Percentiles rank a stretch among this genome's conserved stretches.
Conservation (phyloP, 108 stramenopile species). For the Nannochloropsis oceanica region DNA sequence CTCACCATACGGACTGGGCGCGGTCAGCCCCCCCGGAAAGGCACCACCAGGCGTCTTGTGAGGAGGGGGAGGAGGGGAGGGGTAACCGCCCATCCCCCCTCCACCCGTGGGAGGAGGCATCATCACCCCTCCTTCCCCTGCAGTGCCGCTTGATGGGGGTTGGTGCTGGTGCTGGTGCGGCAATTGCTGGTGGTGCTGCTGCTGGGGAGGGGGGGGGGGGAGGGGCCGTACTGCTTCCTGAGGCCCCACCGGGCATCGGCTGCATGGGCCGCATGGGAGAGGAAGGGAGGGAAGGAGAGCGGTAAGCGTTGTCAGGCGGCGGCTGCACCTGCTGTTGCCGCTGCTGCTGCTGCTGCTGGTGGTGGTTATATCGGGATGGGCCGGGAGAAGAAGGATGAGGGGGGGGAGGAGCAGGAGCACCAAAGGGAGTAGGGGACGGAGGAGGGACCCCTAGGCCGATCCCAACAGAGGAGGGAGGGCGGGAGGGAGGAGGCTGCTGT, state of each 20-base stretch:
- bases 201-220: too few relatives aligned
- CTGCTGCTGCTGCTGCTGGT: slow-evolving; percentile 37
- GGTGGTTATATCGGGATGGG: slow-evolving; percentile 62
- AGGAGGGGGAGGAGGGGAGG: too few relatives aligned
- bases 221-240: slow-evolving; percentile 83
- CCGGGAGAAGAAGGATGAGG: slow-evolving; percentile 49
- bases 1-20: slow-evolving; percentile 25
- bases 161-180: too few relatives aligned
- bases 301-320: too few relatives aligned
- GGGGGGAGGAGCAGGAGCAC: slow-evolving; percentile 78
- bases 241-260: slow-evolving; percentile 93
- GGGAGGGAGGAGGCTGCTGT: not conserved
- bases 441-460: not conserved
- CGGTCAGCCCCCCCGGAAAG: slow-evolving; percentile 72
- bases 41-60: slow-evolving; percentile 84
- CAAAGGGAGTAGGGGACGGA: not conserved
- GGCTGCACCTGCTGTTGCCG: slow-evolving; percentile 23
- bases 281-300: too few relatives aligned
- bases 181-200: too few relatives aligned
- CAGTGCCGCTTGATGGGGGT: too few relatives aligned
- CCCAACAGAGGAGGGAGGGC: not conserved
- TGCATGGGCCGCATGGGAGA: slow-evolving; percentile 58
- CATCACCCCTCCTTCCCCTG: too few relatives aligned
- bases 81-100: too few relatives aligned
- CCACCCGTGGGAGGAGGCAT: too few relatives aligned